Base-by-base conservation (phyloP, 2,329 filamentous ascomycete genomes). In the Colletotrichum agaves region DNA sequence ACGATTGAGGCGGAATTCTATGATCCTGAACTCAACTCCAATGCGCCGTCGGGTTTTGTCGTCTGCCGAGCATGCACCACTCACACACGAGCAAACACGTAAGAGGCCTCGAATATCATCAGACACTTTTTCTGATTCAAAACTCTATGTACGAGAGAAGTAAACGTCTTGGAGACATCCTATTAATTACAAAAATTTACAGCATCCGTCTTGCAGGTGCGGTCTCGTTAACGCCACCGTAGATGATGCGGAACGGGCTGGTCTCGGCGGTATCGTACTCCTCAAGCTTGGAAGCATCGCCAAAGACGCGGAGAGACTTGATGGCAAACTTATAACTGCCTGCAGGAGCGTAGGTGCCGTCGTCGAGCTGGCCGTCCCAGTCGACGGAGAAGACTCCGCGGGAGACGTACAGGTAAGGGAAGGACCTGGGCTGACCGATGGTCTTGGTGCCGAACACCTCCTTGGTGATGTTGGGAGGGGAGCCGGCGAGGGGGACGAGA, bases 261-360 rank as follows among this genome's bases (percentile, higher is more conserved):
- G 83, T 79, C 71, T 82, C 78, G 21, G 74, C 73, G 1, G 76
- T 72, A 27, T 87, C 85, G 75, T 84, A 88, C 55, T 88, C 83
- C 4, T 74, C 75, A 2, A 76, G 67, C 62, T 81, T 77, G 13
- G 76, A 74, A 37, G 76, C 74, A 63, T 88, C 78, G 5, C 86
- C 86, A 72, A 84, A 86, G 66, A 88, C 80, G 66, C 80, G 81
- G 69, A 88, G 74, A 2, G 85, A 82, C 63, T 80, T 80, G 33
- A 87, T 77, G 1, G 78, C 77, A 56, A 88, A 77, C 74, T 81
- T 83, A 75, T 88, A 88, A 31, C 73, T 72, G 11, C 86, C 86
- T 0, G 79, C 77, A 0, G 84, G 81, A 2, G 80, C 85, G 67
- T 83, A 86, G 1, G 72, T 77, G 13, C 84, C 85, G 10, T 83